Evolutionary conservation across 768 basidiomycete genomes (phyloP).

Genomic region (Auricularia cornea): DNA sequence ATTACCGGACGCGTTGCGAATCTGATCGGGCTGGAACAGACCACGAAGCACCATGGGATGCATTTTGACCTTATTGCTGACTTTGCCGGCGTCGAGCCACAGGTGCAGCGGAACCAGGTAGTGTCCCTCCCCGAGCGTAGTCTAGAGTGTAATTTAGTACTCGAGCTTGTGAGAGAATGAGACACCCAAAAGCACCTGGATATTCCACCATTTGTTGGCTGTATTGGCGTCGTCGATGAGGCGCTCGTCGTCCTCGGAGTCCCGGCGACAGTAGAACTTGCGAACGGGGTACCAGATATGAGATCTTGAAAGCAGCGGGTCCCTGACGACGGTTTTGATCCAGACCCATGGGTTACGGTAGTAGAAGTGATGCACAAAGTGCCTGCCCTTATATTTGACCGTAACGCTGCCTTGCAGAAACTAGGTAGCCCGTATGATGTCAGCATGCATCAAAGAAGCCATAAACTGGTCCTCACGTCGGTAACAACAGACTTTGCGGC

Average conservation of each 20-base stretch:
- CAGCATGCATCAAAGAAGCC: background rate
- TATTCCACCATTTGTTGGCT: constrained; percentile 22
- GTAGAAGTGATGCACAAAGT: constrained; percentile 14
- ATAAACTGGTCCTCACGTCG: background rate
- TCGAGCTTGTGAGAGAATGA: background rate
- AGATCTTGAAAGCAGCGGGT: constrained; percentile 12
- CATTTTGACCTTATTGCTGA: constrained; percentile 20
- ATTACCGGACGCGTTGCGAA: constrained; percentile 27
- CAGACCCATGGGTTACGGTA: constrained; percentile 26
- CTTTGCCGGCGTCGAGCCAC: constrained; percentile 26
- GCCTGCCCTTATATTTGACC: constrained; percentile 11
- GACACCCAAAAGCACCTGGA: constrained; percentile 15
- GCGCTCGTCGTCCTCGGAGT: constrained; percentile 13
- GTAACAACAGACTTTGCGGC: background rate
- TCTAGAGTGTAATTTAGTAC: background rate
- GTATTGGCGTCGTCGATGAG: constrained; percentile 23
- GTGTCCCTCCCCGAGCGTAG: background rate
- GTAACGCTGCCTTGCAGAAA: constrained; percentile 13
- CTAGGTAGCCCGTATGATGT: constrained; percentile 4
- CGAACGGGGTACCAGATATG: constrained; percentile 16
- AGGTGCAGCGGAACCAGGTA: constrained; percentile 3
- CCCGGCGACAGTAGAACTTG: constrained; percentile 17
- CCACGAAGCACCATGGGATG: constrained; percentile 23
- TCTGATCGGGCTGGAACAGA: constrained; percentile 19
- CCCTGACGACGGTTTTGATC: constrained; percentile 15